Percentiles rank a stretch among this genome's conserved stretches.
phyloP scores from a whole-genome alignment of 441 rosid genomes.

The Dalechampia spathulata region DNA sequence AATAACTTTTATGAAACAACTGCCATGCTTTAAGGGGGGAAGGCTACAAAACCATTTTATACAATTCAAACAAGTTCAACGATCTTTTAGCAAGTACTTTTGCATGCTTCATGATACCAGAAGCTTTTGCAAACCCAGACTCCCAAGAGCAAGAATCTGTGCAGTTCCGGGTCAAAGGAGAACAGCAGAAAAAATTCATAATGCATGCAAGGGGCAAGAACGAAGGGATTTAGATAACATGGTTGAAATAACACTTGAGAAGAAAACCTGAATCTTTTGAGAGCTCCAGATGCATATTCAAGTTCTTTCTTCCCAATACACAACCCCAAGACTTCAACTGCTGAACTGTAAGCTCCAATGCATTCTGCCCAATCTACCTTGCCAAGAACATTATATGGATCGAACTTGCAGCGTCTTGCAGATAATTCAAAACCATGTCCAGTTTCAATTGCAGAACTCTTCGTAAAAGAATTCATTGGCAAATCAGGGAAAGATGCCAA shows the following conservation, averaged over 20 bases:
- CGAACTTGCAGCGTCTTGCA: conserved; percentile 22
- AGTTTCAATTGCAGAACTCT: conserved; percentile 27
- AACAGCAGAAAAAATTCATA: no score
- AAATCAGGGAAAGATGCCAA: conserved; percentile 38
- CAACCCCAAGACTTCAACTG: conserved; percentile 55
- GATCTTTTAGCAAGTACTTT: no score
- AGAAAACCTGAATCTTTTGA: conserved; percentile 51
- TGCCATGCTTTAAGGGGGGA: no score
- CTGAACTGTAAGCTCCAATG: conserved; percentile 41
- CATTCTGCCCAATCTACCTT: conserved; percentile 37
- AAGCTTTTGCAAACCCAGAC: no score
- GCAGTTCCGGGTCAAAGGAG: no score
- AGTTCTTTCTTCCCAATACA: conserved; percentile 64
- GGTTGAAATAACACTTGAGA: not conserved
- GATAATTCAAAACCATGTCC: conserved; percentile 20
- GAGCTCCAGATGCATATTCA: conserved; percentile 54
- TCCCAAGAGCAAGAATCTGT: no score
- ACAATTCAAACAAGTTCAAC: no score
- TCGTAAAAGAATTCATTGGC: conserved; percentile 26
- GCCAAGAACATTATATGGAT: conserved; percentile 43
- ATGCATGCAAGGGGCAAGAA: not conserved
- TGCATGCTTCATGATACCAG: no score
- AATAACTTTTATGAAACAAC: no score
- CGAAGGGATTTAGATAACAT: not conserved
- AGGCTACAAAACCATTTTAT: no score